Percentiles rank a stretch among this genome's conserved stretches.
Evolutionary conservation across 2,329 filamentous ascomycete species (phyloP).

Genomic region (Daldinia sp.): DNA sequence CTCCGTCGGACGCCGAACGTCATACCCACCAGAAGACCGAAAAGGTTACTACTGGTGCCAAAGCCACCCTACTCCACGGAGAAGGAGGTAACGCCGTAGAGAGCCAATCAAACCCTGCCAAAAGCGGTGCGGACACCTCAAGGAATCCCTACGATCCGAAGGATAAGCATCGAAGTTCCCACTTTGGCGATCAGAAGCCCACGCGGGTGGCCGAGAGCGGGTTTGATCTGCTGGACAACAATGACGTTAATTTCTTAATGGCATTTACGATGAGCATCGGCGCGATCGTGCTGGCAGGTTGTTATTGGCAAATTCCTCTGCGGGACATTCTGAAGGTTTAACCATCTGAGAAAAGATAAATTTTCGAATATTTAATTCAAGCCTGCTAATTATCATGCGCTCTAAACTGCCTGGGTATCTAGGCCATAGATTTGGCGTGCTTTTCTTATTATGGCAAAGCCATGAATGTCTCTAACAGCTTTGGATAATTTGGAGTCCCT

Average conservation of each 20-base stretch:
- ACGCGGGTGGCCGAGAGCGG: slow-evolving; percentile 72
- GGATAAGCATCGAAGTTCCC: slow-evolving; percentile 59
- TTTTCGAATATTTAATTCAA: neutral
- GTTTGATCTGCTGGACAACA: slow-evolving; percentile 86
- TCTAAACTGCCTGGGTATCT: too few species aligned
- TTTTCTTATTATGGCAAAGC: neutral
- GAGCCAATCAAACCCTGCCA: slow-evolving; percentile 46
- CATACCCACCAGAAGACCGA: slow-evolving; percentile 40
- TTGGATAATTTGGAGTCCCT: neutral
- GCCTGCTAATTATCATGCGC: too few species aligned
- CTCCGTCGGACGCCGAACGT: slow-evolving; percentile 47
- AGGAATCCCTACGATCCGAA: slow-evolving; percentile 58
- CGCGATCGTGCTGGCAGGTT: slow-evolving; percentile 72
- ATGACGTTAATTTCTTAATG: slow-evolving; percentile 95
- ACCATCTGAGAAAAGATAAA: slow-evolving; percentile 7
- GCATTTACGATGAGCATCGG: slow-evolving; percentile 80
- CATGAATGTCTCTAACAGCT: neutral
- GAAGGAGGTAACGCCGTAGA: slow-evolving; percentile 56
- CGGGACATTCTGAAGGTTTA: slow-evolving; percentile 51
- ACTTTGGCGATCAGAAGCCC: slow-evolving; percentile 64
- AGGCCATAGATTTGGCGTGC: too few species aligned
- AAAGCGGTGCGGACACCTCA: slow-evolving; percentile 49
- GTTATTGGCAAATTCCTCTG: slow-evolving; percentile 67
- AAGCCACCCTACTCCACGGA: slow-evolving; percentile 53
- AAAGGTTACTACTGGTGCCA: slow-evolving; percentile 49